Base-by-base conservation (phyloP, 139 green algal species). In the Picochlorum sp. region DNA sequence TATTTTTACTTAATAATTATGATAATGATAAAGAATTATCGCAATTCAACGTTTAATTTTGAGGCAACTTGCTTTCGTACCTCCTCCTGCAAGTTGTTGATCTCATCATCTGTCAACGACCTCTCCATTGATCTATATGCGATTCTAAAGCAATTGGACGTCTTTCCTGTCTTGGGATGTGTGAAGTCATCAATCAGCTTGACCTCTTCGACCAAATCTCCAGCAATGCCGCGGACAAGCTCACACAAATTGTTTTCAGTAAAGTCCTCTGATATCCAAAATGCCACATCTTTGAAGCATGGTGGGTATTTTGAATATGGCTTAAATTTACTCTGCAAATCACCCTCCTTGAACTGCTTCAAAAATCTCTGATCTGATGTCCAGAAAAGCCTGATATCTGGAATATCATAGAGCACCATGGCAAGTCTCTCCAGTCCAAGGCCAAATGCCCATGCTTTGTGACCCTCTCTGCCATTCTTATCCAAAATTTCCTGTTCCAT, bases 221-320 rank as follows among this genome's bases (percentile, higher is more conserved):
- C 87, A 14, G 85, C 86, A 14, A 87, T 58, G 47, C 62, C 77
- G 16, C 91, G 73, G 45, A 98, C 88, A 45, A 72, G 28, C 80
- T 99, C 94, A 75, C 90, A 98, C 45, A 98, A 80, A 76, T 98
- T 98, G 83, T 99, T 99, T 76, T 99, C 94, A 4, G 83, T 94
- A 76, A 97, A 98, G 16, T 47, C 28, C 45, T 90, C 77, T 21
- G 70, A 82, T 6, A 95, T 73, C 94, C 94, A 99, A 77, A 99
- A 99, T 30, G 87, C 85, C 31, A 99, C 89, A 73, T 99, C 94
- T 82, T 98, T 97, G 77, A 84, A 96, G 81, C 90, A 96, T 11
- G 90, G 81, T 2, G 90, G 94, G 75, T 78, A 99, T 83, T 97
- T 98, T 64, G 78, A 91, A 79, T 88, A 99, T 11, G 88, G 68